Conservation (phyloP, 495 filamentous ascomycete species). For the Hypoxylon perforatum region DNA sequence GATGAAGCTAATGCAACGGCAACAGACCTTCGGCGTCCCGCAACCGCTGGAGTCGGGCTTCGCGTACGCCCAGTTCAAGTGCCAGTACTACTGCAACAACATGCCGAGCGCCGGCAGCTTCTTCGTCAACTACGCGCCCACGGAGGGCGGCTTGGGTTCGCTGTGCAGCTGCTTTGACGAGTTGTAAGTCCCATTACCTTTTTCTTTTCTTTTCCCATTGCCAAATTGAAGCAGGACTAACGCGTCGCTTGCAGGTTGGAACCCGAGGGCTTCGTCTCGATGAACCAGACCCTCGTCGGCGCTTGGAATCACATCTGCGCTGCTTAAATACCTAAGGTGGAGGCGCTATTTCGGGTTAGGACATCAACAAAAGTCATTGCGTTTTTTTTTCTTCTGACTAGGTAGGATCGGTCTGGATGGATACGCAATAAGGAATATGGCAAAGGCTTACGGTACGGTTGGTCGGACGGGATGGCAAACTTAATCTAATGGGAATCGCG, state of each 20-base stretch:
- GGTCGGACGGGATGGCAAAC: too few relatives aligned
- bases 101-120: conserved; percentile 34
- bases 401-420: too few relatives aligned
- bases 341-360: too few relatives aligned
- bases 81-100: conserved; percentile 66
- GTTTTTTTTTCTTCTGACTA: too few relatives aligned
- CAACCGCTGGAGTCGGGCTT: conserved; percentile 58
- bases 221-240: too few relatives aligned
- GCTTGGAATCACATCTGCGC: conserved; percentile 44
- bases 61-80: conserved; percentile 80
- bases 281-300: conserved; percentile 37
- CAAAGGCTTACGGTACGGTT: too few relatives aligned
- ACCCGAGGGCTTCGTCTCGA: conserved; percentile 34
- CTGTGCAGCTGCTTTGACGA: conserved; percentile 43
- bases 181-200: conserved; percentile 31
- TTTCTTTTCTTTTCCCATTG: background rate
- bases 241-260: conserved; percentile 22
- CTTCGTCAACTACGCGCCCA: conserved; percentile 38
- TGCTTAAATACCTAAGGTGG: too few relatives aligned
- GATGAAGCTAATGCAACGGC: background rate
- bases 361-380: too few relatives aligned
- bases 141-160: conserved; percentile 20
- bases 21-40: conserved; percentile 44
- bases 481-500: too few relatives aligned
- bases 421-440: too few relatives aligned